Evolutionary conservation across 805 yeast species (phyloP), one percentile per base, ranked within the genome.

Genomic region (Candida lessepsii): DNA sequence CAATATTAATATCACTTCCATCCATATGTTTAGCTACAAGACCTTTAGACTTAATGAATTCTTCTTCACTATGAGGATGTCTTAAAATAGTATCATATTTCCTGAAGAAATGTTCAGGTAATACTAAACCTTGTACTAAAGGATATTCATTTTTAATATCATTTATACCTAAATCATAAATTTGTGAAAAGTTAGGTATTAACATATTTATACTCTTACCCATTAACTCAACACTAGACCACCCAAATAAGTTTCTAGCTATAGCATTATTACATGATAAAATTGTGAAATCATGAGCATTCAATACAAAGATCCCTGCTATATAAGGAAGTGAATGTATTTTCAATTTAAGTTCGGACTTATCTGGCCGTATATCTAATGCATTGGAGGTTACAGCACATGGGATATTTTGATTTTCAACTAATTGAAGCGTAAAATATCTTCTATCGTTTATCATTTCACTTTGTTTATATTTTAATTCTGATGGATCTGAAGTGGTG

Each of bases 91-190:
- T 81, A 41, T 72, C 70, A 39, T 79, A 71, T 48, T 81, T 80
- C 46, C 97, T 74, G 64, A 91, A 89, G 56, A 85, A 83, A 61
- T 89, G 96, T 59, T 90, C 98, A 0, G 97, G 95, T 9, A 90
- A 65, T 0, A 90, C 96, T 37, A 86, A 62, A 1, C 96, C 96
- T 0, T 83, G 77, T 5, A 52, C 57, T 17, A 64, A 40, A 15
- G 52, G 49, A 21, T 56, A 46, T 0, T 45, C 48, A 7, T 55
- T 53, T 4, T 44, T 35, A 29, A 55, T 56, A 20, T 54, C 58
- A 2, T 57, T 58, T 10, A 60, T 42, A 1, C 81, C 79, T 15
- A 55, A 47, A 2, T 61, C 56, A 36, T 81, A 54, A 15, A 78
- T 62, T 3, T 61, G 58, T 2, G 73, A 55, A 52, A 88, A 87